phyloP scores from a whole-genome alignment of 2,329 filamentous ascomycete genomes.

The Dothistroma septosporum region DNA sequence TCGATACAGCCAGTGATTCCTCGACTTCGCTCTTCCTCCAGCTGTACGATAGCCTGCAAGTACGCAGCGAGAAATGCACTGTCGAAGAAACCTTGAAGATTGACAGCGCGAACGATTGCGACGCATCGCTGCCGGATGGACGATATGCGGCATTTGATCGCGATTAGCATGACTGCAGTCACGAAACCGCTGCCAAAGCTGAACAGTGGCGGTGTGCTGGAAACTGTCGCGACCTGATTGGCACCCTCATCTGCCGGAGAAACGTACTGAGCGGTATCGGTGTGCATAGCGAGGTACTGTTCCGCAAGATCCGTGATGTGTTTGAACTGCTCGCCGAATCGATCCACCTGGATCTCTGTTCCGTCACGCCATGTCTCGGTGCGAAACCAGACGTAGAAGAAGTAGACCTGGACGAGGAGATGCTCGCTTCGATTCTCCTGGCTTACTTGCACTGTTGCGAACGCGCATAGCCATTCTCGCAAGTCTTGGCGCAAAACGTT shows the following conservation, averaged over 20 bases:
- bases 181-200: slow-evolving; percentile 7
- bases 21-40: slow-evolving; percentile 5
- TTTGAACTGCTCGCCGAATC: slow-evolving; percentile 2
- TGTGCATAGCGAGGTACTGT: not conserved
- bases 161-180: not conserved
- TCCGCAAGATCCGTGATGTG: slow-evolving; percentile 8
- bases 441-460: not conserved
- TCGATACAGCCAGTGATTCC: not conserved
- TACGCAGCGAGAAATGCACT: slow-evolving; percentile 8
- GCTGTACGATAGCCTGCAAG: not conserved
- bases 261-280: not conserved
- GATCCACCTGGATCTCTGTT: slow-evolving; percentile 3
- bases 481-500: slow-evolving; percentile 5
- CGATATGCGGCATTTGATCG: slow-evolving; percentile 7
- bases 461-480: slow-evolving; percentile 3
- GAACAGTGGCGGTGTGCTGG: slow-evolving; percentile 9
- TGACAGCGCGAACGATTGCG: not conserved
- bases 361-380: slow-evolving; percentile 5
- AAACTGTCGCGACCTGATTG: not conserved
- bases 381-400: slow-evolving; percentile 6
- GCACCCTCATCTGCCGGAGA: not conserved
- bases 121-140: slow-evolving; percentile 4
- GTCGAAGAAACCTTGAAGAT: slow-evolving; percentile 8
- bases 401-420: slow-evolving; percentile 7
- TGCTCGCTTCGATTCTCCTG: not conserved